phyloP scores from a whole-genome alignment of 2,329 filamentous ascomycete species.

The Fusarium foetens region DNA sequence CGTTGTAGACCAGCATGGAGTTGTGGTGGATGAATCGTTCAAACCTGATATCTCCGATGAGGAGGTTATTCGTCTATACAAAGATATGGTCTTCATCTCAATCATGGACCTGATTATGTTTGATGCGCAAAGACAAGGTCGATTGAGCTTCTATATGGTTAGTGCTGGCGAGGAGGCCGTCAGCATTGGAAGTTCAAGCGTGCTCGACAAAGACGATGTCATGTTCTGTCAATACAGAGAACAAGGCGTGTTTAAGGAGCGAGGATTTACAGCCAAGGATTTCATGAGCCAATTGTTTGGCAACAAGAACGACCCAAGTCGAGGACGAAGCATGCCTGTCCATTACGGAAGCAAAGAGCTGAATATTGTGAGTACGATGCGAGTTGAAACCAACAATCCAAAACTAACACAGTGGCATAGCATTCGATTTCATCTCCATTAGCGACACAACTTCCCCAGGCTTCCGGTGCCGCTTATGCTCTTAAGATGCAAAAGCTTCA shows the following conservation, averaged over 20 bases:
- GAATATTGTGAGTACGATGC: conserved; percentile 73
- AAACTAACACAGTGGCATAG: conserved; percentile 51
- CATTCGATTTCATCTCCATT: conserved; percentile 86
- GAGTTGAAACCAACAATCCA: no score
- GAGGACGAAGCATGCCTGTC: conserved; percentile 94
- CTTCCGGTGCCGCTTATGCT: conserved; percentile 86
- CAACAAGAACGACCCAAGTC: conserved; percentile 81
- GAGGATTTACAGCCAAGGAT: conserved; percentile 85
- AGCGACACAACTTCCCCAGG: conserved; percentile 90
- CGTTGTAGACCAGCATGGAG: conserved; percentile 88
- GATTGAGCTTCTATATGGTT: conserved; percentile 97
- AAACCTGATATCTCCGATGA: conserved; percentile 75
- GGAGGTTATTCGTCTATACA: conserved; percentile 68
- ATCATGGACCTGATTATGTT: conserved; percentile 99
- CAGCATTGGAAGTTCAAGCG: conserved; percentile 87
- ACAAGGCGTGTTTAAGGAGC: conserved; percentile 88
- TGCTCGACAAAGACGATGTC: conserved; percentile 84
- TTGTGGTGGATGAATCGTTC: conserved; percentile 79
- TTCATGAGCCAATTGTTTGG: conserved; percentile 98
- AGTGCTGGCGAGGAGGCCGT: conserved; percentile 95
- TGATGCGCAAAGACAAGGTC: conserved; percentile 94
- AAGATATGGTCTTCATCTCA: conserved; percentile 73
- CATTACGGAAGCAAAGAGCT: conserved; percentile 89
- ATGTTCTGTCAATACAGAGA: conserved; percentile 96
- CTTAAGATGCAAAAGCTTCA: conserved; percentile 82